Base-by-base conservation (phyloP, 768 basidiomycete genomes). In the Chalciporus chontae region DNA sequence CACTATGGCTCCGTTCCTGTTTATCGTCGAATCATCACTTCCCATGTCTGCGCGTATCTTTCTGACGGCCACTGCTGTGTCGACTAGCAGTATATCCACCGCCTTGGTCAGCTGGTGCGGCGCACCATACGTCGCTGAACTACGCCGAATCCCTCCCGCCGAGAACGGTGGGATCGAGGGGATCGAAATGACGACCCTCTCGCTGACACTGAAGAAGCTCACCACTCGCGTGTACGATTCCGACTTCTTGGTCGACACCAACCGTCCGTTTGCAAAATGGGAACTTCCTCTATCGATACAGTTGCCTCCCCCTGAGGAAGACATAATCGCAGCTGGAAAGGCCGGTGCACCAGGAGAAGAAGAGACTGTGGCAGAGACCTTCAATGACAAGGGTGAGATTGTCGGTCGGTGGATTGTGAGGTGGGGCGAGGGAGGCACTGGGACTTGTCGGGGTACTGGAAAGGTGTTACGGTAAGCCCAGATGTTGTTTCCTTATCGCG, bases 331-430 rank as follows among this genome's bases (percentile, higher is more conserved):
- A n/a, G 60, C 68, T 1, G 48, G 52, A 14, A 69, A 62, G 34
- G 71, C 67, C 2, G 69, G 69, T 2, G 50, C 51, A 15, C 70
- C 76, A 1, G 83, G 82, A 3, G 59, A 69, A 50, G 83, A 89
- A 57, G 89, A 92, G 68, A 90, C 90, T 1, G 77, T 91, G 1
- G 90, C 91, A 13, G 90, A 91, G 67, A 90, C 87, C 3, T 56
- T 74, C 38, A 78, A 85, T 55, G 65, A 71, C 34, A 70, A 75
- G 11, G 87, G 85, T 0, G 72, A 74, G 14, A 68, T 89, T 13
- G 44, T 87, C 8, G 90, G 90, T 19, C 71, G 86, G 43, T 91
- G 90, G 90, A 70, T 89, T 10, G 89, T 92, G 2, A 75, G 71
- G 43, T 92, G 90, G 88, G 80, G 73, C 14, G 77, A 83, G 54